A percentile compares a stretch with the other conserved stretches of the same genome.
These are phyloP conservation scores for Eucalyptus marginata DNA, from an alignment of 345 rosid genomes.

Conservation along the genomic window DNA sequence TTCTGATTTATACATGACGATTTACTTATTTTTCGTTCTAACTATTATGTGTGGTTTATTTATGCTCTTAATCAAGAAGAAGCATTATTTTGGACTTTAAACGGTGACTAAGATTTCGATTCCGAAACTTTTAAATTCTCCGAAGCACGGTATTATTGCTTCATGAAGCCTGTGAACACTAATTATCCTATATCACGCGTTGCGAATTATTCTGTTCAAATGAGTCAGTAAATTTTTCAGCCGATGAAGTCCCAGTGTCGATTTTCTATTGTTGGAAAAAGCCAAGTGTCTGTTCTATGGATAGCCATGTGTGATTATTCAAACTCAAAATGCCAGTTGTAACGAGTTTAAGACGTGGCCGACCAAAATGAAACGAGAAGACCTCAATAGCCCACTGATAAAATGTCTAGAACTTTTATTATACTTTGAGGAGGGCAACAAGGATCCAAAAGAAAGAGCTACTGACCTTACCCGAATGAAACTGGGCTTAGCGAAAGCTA, in stretches of 20 bases:
- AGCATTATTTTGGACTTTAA: rapidly evolving
- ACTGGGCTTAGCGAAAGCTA: not conserved
- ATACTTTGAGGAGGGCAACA: not conserved
- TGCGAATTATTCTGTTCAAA: not conserved
- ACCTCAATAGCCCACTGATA: not conserved
- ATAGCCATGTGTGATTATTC: not conserved
- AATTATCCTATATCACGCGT: not conserved
- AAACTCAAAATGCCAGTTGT: not conserved
- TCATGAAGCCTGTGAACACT: rapidly evolving
- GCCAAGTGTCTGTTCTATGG: not conserved
- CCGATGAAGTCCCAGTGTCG: too few relatives aligned
- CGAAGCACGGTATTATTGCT: not conserved
- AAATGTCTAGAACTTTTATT: too few relatives aligned
- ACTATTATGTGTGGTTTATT: not conserved
- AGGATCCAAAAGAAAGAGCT: not conserved
- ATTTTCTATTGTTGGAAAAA: not conserved
- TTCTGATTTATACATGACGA: too few relatives aligned
- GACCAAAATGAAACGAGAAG: not conserved
- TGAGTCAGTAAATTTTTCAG: too few relatives aligned
- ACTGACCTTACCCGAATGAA: not conserved
- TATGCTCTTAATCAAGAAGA: too few relatives aligned
- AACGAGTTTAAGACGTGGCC: not conserved
- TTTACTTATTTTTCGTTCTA: not conserved
- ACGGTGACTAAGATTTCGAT: too few relatives aligned
- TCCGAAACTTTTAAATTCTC: too few relatives aligned